Conservation (phyloP, 495 filamentous ascomycete species). For the Aspergillus wentii region DNA sequence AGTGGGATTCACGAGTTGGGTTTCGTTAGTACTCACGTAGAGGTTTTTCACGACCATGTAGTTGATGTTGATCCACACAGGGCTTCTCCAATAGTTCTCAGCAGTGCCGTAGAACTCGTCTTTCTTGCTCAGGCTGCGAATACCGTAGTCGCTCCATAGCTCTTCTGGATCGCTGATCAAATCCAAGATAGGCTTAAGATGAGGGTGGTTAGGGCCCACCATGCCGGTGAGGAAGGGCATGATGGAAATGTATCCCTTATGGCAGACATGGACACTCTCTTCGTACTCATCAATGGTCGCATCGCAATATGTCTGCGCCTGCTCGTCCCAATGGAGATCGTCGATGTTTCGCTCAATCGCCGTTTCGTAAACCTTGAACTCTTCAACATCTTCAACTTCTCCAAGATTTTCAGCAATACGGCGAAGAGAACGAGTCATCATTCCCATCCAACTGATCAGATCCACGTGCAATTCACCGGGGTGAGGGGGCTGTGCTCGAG, state of each 20-base stretch:
- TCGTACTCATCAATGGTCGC: conserved; percentile 94
- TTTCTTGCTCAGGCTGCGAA: conserved; percentile 81
- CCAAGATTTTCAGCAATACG: conserved; percentile 71
- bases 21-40: conserved; percentile 55
- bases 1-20: conserved; percentile 9
- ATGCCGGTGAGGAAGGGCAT: conserved; percentile 89
- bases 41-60: conserved; percentile 80
- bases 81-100: conserved; percentile 97
- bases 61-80: conserved; percentile 97
- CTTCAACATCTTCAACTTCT: conserved; percentile 66
- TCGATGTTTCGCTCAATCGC: conserved; percentile 86
- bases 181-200: conserved; percentile 68
- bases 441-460: conserved; percentile 92
- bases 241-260: conserved; percentile 92
- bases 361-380: conserved; percentile 65
- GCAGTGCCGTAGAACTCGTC: conserved; percentile 80
- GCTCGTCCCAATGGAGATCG: conserved; percentile 86
- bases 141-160: conserved; percentile 79
- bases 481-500: conserved; percentile 91
- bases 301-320: conserved; percentile 81
- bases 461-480: conserved; percentile 96
- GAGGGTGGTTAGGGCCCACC: conserved; percentile 64
- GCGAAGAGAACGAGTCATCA: conserved; percentile 79
- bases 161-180: conserved; percentile 76
- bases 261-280: conserved; percentile 84